Evolutionary conservation across 1,284 basidiomycete genomes (phyloP), one percentile per base, ranked within the genome.

Genomic region (Pseudozyma hubeiensis): DNA sequence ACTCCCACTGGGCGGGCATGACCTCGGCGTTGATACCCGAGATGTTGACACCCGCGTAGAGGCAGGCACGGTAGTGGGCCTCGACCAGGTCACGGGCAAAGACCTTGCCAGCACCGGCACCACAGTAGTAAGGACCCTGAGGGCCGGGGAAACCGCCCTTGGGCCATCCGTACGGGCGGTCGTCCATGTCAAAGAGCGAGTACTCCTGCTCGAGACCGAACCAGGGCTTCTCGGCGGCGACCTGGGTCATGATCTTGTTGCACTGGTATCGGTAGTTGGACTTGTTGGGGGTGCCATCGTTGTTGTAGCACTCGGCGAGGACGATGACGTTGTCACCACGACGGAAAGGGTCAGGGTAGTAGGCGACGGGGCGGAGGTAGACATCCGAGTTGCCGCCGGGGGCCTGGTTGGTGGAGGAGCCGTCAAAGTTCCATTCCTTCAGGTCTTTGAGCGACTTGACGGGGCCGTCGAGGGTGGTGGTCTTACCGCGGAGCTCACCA

Each of bases 11-110:
- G 65, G 95, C 91, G 31, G 97, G 96, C 96, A 99, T 98, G 81
- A 99, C 97, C 88, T 99, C 97, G 77, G 97, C 97, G 86, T 99
- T 99, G 88, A 99, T 98, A 85, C 97, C 97, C 74, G 93, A 96
- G 88, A 98, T 98, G 88, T 94, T 95, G 87, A 99, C 89, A 81
- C 94, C 95, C 77, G 97, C 88, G 86, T 98, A 97, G 66, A 99
- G 90, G 87, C 96, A 99, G 58, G 88, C 88, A 70, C 93, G 92
- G 89, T 99, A 99, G 88, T 99, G 97, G 44, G 97, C 96, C 88
- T 99, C 97, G 84, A 99, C 92, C 82, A 99, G 90, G 87, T 99
- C 97, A 88, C 97, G 94, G 78, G 93, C 97, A 84, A 97, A 96
- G 77, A 99, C 97, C 87, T 93, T 94, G 86, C 96, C 96, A 77